Percentiles rank a stretch among this genome's conserved stretches.
These are phyloP conservation scores for Porodaedalea pini DNA, from an alignment of 1,284 basidiomycete genomes.

Conservation along the genomic window DNA sequence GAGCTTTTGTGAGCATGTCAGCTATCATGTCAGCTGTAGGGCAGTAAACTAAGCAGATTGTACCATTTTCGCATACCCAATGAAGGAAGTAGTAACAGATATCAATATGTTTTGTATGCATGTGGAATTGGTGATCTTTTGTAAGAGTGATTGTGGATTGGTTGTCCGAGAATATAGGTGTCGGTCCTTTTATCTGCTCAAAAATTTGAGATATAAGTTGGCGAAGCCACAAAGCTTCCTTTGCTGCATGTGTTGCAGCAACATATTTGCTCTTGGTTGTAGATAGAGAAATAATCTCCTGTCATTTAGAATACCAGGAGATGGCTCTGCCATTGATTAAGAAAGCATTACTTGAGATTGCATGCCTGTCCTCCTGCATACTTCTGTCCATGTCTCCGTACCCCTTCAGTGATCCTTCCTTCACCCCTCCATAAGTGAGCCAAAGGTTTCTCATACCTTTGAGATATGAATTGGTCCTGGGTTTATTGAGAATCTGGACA, in stretches of 20 bases:
- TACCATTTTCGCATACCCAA: slow-evolving; percentile 21
- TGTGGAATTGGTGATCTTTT: slow-evolving; percentile 28
- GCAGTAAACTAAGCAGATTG: slow-evolving; percentile 19
- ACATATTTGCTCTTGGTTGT: slow-evolving; percentile 21
- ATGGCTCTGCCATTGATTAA: slow-evolving; percentile 17
- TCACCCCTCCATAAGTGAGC: slow-evolving; percentile 7
- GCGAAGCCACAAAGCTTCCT: slow-evolving; percentile 27
- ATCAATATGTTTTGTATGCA: slow-evolving; percentile 34
- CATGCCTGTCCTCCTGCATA: slow-evolving; percentile 19
- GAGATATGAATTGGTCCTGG: slow-evolving; percentile 20
- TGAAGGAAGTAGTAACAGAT: slow-evolving; percentile 28
- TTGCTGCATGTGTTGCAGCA: slow-evolving; percentile 21
- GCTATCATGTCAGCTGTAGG: slow-evolving; percentile 21
- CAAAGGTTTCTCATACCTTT: slow-evolving; percentile 6
- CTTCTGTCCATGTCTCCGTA: slow-evolving; percentile 22
- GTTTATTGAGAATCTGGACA: slow-evolving; percentile 19
- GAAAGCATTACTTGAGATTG: slow-evolving; percentile 23
- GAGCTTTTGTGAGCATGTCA: slow-evolving; percentile 23
- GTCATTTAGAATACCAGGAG: slow-evolving; percentile 23
- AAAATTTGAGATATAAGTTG: slow-evolving; percentile 22
- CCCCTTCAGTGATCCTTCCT: background rate
- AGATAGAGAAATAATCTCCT: slow-evolving; percentile 20
- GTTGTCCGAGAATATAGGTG: slow-evolving; percentile 28
- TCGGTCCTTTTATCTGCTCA: slow-evolving; percentile 5
- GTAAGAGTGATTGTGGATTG: slow-evolving; percentile 26